Conservation (phyloP, 306 rosid species). For the Trichosanthes truncata region DNA sequence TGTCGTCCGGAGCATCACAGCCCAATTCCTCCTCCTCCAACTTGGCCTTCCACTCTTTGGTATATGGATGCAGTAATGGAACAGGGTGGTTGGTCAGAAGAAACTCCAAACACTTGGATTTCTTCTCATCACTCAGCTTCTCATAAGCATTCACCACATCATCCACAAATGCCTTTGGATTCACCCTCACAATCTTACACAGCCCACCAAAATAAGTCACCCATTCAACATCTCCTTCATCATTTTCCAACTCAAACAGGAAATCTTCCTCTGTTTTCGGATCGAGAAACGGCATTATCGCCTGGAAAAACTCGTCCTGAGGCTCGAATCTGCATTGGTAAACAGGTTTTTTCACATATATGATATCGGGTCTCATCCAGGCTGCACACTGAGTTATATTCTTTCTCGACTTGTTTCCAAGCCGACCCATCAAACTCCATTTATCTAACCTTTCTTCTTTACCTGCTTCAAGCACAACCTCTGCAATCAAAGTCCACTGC, state of each 20-base stretch:
- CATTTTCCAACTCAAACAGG: constrained; percentile 49
- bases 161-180: constrained; percentile 82
- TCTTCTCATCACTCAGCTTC: constrained; percentile 70
- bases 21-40: constrained; percentile 92
- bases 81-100: constrained; percentile 68
- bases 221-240: constrained; percentile 56
- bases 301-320: constrained; percentile 49
- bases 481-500: constrained; percentile 80
- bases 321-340: constrained; percentile 87
- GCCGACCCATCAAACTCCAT: constrained; percentile 91
- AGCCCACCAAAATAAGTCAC: constrained; percentile 76
- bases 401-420: constrained; percentile 65
- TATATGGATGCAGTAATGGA: constrained; percentile 71
- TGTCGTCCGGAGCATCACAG: constrained; percentile 85
- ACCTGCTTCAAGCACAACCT: constrained; percentile 72
- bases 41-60: constrained; percentile 93
- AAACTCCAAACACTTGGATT: constrained; percentile 73
- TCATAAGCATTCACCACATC: constrained; percentile 79
- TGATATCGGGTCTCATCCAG: constrained; percentile 84
- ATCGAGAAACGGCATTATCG: constrained; percentile 60
- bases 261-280: constrained; percentile 58
- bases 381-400: constrained; percentile 72
- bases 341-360: constrained; percentile 82
- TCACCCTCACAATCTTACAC: constrained; percentile 73
- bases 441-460: constrained; percentile 80